These are phyloP conservation scores for Lyophyllum atratum DNA, from an alignment of 768 basidiomycete species.

Conservation along the genomic window DNA sequence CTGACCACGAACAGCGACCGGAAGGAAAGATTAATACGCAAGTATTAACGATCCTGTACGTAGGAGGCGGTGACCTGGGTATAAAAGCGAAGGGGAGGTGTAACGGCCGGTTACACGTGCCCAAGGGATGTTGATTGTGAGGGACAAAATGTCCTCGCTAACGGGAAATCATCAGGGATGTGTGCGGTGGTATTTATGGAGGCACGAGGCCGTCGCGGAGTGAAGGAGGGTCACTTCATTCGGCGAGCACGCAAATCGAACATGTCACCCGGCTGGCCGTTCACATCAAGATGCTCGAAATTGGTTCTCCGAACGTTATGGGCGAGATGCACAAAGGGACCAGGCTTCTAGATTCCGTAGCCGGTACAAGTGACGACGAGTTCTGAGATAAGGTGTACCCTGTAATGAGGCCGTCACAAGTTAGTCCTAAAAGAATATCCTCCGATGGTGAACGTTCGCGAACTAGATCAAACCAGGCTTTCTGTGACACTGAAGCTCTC, in stretches of 20 bases:
- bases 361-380: slow-evolving; percentile 9
- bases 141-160: slow-evolving; percentile 36
- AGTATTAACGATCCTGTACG: slow-evolving; percentile 13
- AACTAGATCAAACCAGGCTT: slow-evolving; percentile 29
- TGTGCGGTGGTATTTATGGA: slow-evolving; percentile 37
- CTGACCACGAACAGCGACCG: not conserved
- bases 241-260: slow-evolving; percentile 36
- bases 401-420: slow-evolving; percentile 25
- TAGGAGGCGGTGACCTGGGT: slow-evolving; percentile 21
- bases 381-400: slow-evolving; percentile 26
- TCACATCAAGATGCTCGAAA: slow-evolving; percentile 25
- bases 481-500: slow-evolving; percentile 9
- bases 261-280: slow-evolving; percentile 32
- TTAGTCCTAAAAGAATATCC: slow-evolving; percentile 4
- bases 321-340: slow-evolving; percentile 18
- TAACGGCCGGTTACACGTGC: slow-evolving; percentile 16
- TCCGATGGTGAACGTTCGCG: slow-evolving; percentile 9
- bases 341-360: slow-evolving; percentile 21
- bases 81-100: slow-evolving; percentile 18
- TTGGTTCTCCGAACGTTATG: slow-evolving; percentile 22
- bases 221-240: slow-evolving; percentile 32
- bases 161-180: slow-evolving; percentile 31
- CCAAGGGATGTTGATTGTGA: slow-evolving; percentile 12
- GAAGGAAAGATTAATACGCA: slow-evolving; percentile 8
- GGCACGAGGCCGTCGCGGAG: slow-evolving; percentile 44